Evolutionary conservation across 345 rosid genomes (phyloP).

Genomic region (Xanthoceras sorbifolium): DNA sequence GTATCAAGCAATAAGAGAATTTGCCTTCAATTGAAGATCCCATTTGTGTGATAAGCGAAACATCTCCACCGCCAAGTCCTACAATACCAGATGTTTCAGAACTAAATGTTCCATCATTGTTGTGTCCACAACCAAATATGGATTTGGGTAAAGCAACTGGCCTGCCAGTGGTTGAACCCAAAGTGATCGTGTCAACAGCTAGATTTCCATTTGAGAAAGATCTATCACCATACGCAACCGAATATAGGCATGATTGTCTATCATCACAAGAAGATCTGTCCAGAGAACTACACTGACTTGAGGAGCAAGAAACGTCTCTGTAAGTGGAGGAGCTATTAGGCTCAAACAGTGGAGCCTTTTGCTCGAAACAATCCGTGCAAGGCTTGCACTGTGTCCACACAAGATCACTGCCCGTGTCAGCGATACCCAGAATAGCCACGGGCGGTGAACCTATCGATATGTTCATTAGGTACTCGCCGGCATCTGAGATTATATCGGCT

Average conservation of each 20-base stretch:
- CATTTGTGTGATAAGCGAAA: conserved; percentile 55
- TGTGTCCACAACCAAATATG: conserved; percentile 54
- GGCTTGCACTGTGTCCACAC: conserved; percentile 43
- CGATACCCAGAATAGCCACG: conserved; percentile 2
- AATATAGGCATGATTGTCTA: conserved; percentile 31
- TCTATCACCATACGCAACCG: conserved; percentile 36
- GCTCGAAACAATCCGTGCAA: conserved; percentile 38
- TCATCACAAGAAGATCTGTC: conserved; percentile 8
- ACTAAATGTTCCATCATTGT: conserved; percentile 45
- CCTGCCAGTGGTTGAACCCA: conserved; percentile 42
- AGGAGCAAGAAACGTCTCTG: conserved; percentile 32
- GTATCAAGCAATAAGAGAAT: conserved; percentile 70
- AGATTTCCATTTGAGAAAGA: conserved; percentile 45
- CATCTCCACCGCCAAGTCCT: conserved; percentile 59
- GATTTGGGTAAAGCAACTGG: conserved; percentile 35
- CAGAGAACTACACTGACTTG: conserved; percentile 26
- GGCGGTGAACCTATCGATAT: conserved; percentile 35
- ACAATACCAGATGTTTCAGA: conserved; percentile 49
- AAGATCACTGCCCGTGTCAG: conserved; percentile 34
- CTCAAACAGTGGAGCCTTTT: conserved; percentile 37
- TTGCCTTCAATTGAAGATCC: conserved; percentile 40
- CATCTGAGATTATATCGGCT: neutral
- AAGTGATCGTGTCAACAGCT: conserved; percentile 46
- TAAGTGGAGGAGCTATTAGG: conserved; percentile 45
- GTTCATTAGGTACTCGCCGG: conserved; percentile 21